phyloP scores from a whole-genome alignment of 805 yeast genomes.

The Saturnispora serradocipensis region DNA sequence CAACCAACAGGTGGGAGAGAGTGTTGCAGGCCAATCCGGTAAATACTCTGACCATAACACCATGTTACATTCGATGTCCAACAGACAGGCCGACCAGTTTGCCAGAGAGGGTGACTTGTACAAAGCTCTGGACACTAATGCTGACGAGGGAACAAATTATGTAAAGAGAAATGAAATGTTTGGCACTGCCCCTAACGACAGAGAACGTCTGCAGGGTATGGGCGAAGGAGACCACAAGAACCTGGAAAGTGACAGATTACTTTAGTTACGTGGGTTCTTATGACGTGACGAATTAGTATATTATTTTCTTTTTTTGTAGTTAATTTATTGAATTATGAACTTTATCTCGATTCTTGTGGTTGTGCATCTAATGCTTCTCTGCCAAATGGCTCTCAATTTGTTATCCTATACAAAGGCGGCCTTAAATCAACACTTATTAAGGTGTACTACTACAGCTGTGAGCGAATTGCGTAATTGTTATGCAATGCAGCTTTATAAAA shows the following conservation, averaged over 20 bases:
- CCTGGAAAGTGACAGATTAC: not conserved
- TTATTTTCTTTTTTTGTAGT: not conserved
- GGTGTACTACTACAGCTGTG: no score
- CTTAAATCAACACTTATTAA: no score
- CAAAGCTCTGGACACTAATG: not conserved
- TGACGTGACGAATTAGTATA: not conserved
- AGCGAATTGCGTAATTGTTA: no score
- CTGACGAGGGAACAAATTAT: not conserved
- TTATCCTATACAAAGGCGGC: no score
- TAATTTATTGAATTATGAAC: not conserved
- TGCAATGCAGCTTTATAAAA: no score
- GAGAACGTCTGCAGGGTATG: not conserved
- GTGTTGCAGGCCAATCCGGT: not conserved
- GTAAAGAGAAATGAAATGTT: not conserved
- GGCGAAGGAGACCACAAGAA: not conserved
- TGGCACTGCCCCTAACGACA: not conserved
- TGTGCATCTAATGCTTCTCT: no score
- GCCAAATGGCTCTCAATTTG: no score
- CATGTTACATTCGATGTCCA: not conserved
- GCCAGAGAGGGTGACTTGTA: not conserved
- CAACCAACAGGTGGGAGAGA: slow-evolving; percentile 6
- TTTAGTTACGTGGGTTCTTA: not conserved
- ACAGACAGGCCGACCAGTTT: not conserved
- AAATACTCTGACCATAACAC: not conserved
- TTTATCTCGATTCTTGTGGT: no score